Evolutionary conservation across 345 rosid genomes (phyloP).

Genomic region (Brassica carinata): DNA sequence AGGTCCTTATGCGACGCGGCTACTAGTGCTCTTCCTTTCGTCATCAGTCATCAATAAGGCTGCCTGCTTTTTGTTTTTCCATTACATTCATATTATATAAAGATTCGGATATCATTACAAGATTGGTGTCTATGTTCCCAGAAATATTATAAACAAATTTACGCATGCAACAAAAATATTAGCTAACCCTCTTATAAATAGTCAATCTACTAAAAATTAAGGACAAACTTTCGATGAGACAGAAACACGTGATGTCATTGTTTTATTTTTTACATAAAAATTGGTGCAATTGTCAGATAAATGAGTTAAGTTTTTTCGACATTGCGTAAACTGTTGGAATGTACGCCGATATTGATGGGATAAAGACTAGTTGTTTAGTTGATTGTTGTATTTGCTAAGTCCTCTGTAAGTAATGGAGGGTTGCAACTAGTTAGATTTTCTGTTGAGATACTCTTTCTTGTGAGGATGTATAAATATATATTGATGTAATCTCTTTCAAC

Average conservation of each 20-base stretch:
- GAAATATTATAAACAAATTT: slow-evolving; percentile 20
- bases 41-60: slow-evolving; percentile 10
- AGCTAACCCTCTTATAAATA: neutral
- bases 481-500: too few relatives aligned
- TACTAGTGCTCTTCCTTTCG: slow-evolving; percentile 35
- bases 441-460: too few relatives aligned
- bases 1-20: slow-evolving; percentile 37
- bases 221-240: neutral
- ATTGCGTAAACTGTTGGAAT: too few relatives aligned
- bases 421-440: too few relatives aligned
- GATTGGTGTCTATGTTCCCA: slow-evolving; percentile 27
- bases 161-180: slow-evolving; percentile 6
- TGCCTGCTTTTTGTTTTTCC: slow-evolving; percentile 28
- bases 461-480: too few relatives aligned
- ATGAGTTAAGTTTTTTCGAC: neutral
- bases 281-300: neutral
- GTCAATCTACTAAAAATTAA: neutral
- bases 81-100: neutral
- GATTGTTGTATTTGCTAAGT: too few relatives aligned
- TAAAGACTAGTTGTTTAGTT: too few relatives aligned
- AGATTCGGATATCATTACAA: slow-evolving; percentile 14
- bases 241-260: neutral
- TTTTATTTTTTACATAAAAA: neutral
- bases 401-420: too few relatives aligned
- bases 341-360: too few relatives aligned